These are phyloP conservation scores for Fagopyrum tataricum DNA, from an alignment of 148 eudicot species.

Conservation along the genomic window DNA sequence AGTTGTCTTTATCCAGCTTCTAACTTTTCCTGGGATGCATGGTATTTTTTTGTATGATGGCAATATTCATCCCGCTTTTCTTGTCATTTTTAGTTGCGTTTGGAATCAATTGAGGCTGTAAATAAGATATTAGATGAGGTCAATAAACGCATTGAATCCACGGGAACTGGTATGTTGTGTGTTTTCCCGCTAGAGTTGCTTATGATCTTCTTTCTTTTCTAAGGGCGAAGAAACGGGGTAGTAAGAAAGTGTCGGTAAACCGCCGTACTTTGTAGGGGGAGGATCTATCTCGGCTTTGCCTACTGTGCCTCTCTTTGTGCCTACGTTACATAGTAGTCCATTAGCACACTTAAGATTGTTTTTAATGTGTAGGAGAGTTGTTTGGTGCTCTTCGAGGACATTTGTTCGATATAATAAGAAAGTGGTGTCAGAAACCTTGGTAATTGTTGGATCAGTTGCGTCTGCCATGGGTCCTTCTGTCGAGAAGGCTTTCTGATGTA, in stretches of 20 bases:
- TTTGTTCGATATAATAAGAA: constrained; percentile 82
- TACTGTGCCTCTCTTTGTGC: constrained; percentile 9
- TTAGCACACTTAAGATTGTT: background rate
- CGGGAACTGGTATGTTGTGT: constrained; percentile 66
- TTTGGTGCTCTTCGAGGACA: constrained; percentile 96
- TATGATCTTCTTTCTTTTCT: too few relatives aligned
- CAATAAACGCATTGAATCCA: constrained; percentile 86
- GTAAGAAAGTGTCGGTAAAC: too few relatives aligned
- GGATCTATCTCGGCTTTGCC: too few relatives aligned
- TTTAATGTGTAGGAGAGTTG: constrained; percentile 56
- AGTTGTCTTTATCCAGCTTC: background rate
- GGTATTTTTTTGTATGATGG: constrained; percentile 12
- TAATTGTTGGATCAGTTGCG: constrained; percentile 82
- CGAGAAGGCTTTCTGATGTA: constrained; percentile 45
- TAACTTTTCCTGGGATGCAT: background rate
- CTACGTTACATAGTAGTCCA: background rate
- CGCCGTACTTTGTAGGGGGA: too few relatives aligned
- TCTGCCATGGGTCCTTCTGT: constrained; percentile 88
- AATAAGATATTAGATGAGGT: constrained; percentile 91
- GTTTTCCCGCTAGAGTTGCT: too few relatives aligned
- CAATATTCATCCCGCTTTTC: background rate
- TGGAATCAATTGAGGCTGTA: constrained; percentile 93
- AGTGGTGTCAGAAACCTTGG: constrained; percentile 63
- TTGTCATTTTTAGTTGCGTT: constrained; percentile 46
- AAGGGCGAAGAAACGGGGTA: too few relatives aligned